phyloP scores from a whole-genome alignment of 202 grass and related monocot species.

The Saccharum hybrid region DNA sequence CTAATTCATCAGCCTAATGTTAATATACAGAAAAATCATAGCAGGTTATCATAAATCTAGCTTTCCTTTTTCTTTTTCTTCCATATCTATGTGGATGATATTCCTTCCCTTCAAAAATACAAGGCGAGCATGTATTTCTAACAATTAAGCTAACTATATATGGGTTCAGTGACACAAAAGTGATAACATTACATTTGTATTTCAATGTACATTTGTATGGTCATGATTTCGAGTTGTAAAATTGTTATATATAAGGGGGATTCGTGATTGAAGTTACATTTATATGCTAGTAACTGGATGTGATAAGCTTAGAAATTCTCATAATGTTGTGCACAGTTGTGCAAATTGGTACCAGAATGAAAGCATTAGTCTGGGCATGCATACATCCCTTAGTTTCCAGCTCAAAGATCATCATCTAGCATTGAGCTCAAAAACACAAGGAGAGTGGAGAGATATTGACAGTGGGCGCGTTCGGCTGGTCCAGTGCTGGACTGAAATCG shows the following conservation, averaged over 20 bases:
- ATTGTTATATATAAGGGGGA: no score
- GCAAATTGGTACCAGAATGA: no score
- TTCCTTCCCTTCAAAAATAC: not conserved
- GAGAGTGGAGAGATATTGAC: not conserved
- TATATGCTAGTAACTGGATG: constrained; percentile 5
- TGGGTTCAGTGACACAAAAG: constrained; percentile 1
- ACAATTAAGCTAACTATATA: not conserved
- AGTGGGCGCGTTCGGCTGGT: no score
- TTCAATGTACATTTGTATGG: not conserved
- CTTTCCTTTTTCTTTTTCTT: not conserved
- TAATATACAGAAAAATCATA: constrained; percentile 5
- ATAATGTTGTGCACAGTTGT: not conserved
- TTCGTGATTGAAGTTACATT: not conserved
- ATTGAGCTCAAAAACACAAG: constrained; percentile 8
- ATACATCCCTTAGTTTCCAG: not conserved
- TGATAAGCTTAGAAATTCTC: not conserved
- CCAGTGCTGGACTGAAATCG: no score
- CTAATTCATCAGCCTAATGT: constrained; percentile 18
- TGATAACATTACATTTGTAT: not conserved
- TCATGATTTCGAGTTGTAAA: not conserved
- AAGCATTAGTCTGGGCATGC: no score
- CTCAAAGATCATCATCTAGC: not conserved
- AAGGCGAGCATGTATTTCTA: not conserved
- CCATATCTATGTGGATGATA: constrained; percentile 3
- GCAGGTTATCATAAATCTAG: not conserved